phyloP scores from a whole-genome alignment of 2,329 filamentous ascomycete genomes.

The Pestalotiopsis sp. region DNA sequence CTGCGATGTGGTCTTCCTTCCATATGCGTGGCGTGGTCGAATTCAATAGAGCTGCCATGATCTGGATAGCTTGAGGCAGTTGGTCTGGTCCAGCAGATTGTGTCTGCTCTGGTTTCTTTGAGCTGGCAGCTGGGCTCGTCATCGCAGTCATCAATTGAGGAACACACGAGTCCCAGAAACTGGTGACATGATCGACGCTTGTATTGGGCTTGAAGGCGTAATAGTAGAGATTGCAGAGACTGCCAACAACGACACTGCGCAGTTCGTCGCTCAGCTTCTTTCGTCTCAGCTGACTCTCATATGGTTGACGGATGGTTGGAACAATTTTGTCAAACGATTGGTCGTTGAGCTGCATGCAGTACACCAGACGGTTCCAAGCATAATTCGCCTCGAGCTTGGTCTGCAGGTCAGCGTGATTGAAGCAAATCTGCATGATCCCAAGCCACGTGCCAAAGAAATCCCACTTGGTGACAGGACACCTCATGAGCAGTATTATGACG shows the following conservation, averaged over 20 bases:
- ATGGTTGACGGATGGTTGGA: constrained; percentile 61
- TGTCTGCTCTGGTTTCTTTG: constrained; percentile 31
- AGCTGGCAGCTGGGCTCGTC: constrained; percentile 36
- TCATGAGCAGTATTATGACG: constrained; percentile 75
- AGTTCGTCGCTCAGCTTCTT: constrained; percentile 62
- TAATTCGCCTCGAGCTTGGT: constrained; percentile 76
- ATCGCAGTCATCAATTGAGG: constrained; percentile 61
- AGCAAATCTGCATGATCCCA: constrained; percentile 75
- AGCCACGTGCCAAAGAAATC: constrained; percentile 74
- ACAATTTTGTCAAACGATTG: constrained; percentile 57
- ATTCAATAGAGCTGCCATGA: constrained; percentile 74
- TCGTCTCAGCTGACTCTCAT: constrained; percentile 67
- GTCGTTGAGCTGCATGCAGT: constrained; percentile 66
- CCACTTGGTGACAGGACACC: constrained; percentile 68
- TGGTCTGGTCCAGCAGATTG: constrained; percentile 43
- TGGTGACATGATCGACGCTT: constrained; percentile 65
- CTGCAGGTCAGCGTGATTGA: constrained; percentile 73
- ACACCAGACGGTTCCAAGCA: constrained; percentile 85
- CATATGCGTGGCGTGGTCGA: constrained; percentile 61
- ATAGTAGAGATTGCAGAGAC: constrained; percentile 79
- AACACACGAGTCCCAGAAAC: constrained; percentile 78
- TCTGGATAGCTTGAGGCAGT: constrained; percentile 59
- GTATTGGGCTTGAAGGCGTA: constrained; percentile 76
- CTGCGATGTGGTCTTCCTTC: constrained; percentile 71
- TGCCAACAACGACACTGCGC: constrained; percentile 59